phyloP scores from a whole-genome alignment of 1,284 basidiomycete genomes.

The Singerocomus inundabilis region DNA sequence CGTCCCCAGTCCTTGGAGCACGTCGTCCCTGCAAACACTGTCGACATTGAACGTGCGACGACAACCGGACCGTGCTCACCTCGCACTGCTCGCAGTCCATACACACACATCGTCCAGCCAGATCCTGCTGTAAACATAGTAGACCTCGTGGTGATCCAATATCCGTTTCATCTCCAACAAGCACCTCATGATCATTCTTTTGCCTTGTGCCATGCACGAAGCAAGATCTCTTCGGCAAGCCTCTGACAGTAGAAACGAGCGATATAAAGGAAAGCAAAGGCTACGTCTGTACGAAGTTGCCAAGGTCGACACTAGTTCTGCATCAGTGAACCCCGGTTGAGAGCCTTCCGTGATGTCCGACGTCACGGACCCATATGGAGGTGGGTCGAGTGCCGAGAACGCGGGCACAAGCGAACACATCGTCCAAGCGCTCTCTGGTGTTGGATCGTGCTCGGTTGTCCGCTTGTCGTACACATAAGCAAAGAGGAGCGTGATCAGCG shows the following conservation, averaged over 20 bases:
- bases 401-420: conserved; percentile 65
- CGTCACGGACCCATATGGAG: conserved; percentile 41
- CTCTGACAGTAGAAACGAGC: conserved; percentile 71
- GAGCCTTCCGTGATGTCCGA: conserved; percentile 13
- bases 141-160: conserved; percentile 76
- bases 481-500: conserved; percentile 67
- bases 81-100: conserved; percentile 65
- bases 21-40: conserved; percentile 49
- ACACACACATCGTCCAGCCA: conserved; percentile 80
- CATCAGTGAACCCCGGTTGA: conserved; percentile 38
- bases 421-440: conserved; percentile 83
- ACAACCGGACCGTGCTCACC: conserved; percentile 38
- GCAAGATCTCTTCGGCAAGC: conserved; percentile 64
- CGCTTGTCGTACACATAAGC: conserved; percentile 74
- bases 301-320: conserved; percentile 52
- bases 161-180: conserved; percentile 68
- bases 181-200: conserved; percentile 56
- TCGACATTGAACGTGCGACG: background rate
- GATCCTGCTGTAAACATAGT: conserved; percentile 79
- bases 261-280: conserved; percentile 72
- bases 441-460: conserved; percentile 71
- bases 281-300: conserved; percentile 67
- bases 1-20: conserved; percentile 46
- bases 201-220: conserved; percentile 55
- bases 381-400: conserved; percentile 74